Conservation (phyloP, 2,329 filamentous ascomycete species). For the Cladophialophora carrionii region DNA sequence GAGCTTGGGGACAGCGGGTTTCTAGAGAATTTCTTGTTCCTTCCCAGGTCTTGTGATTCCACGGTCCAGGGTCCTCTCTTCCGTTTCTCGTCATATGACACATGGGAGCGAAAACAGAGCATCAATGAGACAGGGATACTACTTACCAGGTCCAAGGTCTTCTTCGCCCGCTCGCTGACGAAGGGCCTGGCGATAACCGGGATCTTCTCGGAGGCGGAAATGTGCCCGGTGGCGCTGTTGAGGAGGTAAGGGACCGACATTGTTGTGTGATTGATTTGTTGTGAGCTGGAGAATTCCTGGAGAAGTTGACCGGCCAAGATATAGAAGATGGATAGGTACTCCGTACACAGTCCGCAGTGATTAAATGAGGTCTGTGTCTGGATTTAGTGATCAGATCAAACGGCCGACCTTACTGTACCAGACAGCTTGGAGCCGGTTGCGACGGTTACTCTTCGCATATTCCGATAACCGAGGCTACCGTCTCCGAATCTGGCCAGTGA, state of each 20-base stretch:
- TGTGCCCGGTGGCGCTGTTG: slow-evolving; percentile 40
- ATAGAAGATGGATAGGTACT: not conserved
- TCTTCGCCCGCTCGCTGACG: slow-evolving; percentile 82
- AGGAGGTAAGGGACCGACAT: slow-evolving; percentile 40
- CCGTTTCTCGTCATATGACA: not conserved
- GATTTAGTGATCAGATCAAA: slow-evolving; percentile 20
- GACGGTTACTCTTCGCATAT: slow-evolving; percentile 11
- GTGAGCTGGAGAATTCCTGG: not conserved
- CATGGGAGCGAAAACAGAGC: not conserved
- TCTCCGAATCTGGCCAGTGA: slow-evolving; percentile 8
- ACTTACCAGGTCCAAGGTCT: slow-evolving; percentile 73
- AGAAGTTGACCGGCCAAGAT: not conserved
- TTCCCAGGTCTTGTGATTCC: not conserved
- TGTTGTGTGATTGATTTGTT: not conserved
- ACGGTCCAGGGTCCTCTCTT: not conserved
- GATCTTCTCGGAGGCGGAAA: slow-evolving; percentile 58
- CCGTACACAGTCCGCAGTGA: not conserved
- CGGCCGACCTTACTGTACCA: not conserved
- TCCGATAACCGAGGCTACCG: slow-evolving; percentile 32
- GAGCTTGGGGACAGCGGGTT: not conserved
- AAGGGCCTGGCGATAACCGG: slow-evolving; percentile 62
- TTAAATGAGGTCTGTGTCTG: slow-evolving; percentile 9
- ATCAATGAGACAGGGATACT: not conserved
- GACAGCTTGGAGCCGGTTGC: not conserved
- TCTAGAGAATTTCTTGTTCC: not conserved